Base-by-base conservation (phyloP, 208 protist species). In the Leishmania turanica region DNA sequence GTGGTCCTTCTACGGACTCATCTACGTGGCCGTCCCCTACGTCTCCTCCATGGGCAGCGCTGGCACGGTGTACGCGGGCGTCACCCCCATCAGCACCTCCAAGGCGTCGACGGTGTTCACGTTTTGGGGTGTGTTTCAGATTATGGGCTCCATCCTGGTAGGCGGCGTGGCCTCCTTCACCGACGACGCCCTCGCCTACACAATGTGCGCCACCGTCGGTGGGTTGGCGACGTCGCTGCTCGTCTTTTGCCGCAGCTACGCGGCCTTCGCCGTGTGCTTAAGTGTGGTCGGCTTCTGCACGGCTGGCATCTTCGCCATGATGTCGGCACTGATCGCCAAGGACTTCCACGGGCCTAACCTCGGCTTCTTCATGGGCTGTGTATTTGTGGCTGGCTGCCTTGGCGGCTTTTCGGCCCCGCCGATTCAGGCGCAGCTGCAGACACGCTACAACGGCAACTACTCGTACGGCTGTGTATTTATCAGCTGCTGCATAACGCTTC, bases 1-100 rank as follows among this genome's bases (percentile, higher is more conserved):
- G 31, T 96, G 90, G 90, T 86, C 90, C 71, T 96, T 96, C 82
- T 96, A 90, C 83, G 89, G 90, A 31, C 70, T 95, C n/a, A 93
- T 96, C 81, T 95, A 94, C 79, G 72, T 88, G 3, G 84, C 81
- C n/a, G 88, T 95, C 60, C 90, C 90, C 45, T 96, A 94, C 79
- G 90, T 94, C 19, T 94, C 93, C n/a, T 93, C 91, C 34, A 95
- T 95, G 90, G 93, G 93, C 17, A 80, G 70, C 27, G 81, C 76
- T 13, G 89, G 84, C 34, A 96, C 93, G 19, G 91, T 94, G 21
- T 96, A 96, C 82, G 84, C 72, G n/a, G 71, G 90, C 56, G 80
- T 86, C 27, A 49, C 54, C 2, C 60, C 83, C 40, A 95, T 96
- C 64, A 84, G 83, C 65, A 89, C 84, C 72, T 80, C 87, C 73